phyloP scores from a whole-genome alignment of 2,329 filamentous ascomycete genomes.

The Sordariomycetes sp. region DNA sequence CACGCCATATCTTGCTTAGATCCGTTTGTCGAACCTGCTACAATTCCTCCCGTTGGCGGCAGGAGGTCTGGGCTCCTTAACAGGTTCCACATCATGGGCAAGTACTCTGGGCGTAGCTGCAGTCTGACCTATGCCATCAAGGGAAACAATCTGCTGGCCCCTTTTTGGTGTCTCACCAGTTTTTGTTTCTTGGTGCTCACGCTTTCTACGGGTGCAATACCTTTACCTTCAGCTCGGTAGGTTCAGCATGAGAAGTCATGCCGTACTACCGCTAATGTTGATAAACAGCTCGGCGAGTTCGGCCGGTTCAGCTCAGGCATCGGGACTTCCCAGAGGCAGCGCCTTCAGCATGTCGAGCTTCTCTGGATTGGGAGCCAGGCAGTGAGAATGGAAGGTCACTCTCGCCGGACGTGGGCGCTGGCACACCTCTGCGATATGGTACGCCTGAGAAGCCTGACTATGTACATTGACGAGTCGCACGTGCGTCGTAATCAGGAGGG shows the following conservation, averaged over 20 bases:
- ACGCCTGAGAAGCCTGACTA: constrained; percentile 23
- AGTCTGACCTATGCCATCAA: constrained; percentile 18
- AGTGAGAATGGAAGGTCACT: constrained; percentile 17
- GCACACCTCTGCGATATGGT: constrained; percentile 18
- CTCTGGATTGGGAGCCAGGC: constrained; percentile 24
- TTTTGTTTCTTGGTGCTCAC: constrained; percentile 24
- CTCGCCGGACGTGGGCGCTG: constrained; percentile 22
- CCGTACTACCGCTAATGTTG: not conserved
- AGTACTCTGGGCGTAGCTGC: constrained; percentile 7
- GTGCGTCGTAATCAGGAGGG: constrained; percentile 25
- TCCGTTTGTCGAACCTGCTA: constrained; percentile 11
- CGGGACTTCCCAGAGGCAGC: constrained; percentile 19
- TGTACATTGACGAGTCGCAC: constrained; percentile 25
- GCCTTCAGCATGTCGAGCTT: constrained; percentile 29
- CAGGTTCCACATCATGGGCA: constrained; percentile 21
- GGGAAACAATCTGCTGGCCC: constrained; percentile 21
- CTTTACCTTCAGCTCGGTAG: constrained; percentile 30
- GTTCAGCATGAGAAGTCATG: not conserved
- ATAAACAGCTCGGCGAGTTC: constrained; percentile 27
- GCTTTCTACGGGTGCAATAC: constrained; percentile 34
- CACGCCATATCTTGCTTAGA: constrained; percentile 33
- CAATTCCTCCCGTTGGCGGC: constrained; percentile 7
- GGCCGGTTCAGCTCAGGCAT: constrained; percentile 31
- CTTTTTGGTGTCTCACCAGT: constrained; percentile 22
- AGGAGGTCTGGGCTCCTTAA: constrained; percentile 13